phyloP scores from a whole-genome alignment of 257 asterid genomes.

The Solanum etuberosum region DNA sequence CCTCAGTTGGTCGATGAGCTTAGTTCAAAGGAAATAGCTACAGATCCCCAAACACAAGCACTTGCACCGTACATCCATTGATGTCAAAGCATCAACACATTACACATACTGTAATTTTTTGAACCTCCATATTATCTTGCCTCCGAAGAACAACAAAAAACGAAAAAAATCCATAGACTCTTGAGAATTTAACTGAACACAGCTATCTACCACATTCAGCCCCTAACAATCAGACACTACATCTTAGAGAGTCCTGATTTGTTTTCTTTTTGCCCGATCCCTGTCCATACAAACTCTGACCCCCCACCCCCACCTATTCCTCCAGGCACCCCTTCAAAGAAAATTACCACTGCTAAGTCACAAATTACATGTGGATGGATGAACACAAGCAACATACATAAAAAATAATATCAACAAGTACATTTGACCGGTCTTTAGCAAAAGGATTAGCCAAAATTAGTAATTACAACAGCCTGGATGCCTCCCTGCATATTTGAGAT shows the following conservation, averaged over 20 bases:
- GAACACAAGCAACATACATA: not conserved
- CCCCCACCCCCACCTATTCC: not conserved
- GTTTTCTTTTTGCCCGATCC: not conserved
- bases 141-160: not conserved
- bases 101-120: not conserved
- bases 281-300: not conserved
- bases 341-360: not conserved
- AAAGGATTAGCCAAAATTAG: not conserved
- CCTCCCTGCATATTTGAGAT: not conserved
- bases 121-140: not conserved
- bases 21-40: not conserved
- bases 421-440: not conserved
- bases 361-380: not conserved
- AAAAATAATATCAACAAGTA: not conserved
- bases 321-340: not conserved
- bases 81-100: not conserved
- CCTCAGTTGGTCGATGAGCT: not conserved
- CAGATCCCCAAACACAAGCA: not conserved
- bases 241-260: not conserved
- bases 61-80: not conserved
- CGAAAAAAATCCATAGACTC: not conserved
- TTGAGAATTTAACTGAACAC: not conserved
- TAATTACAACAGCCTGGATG: not conserved
- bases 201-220: not conserved
- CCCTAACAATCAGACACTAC: not conserved